Base-by-base conservation (phyloP, 2,329 filamentous ascomycete genomes). In the Epichloe sibirici region DNA sequence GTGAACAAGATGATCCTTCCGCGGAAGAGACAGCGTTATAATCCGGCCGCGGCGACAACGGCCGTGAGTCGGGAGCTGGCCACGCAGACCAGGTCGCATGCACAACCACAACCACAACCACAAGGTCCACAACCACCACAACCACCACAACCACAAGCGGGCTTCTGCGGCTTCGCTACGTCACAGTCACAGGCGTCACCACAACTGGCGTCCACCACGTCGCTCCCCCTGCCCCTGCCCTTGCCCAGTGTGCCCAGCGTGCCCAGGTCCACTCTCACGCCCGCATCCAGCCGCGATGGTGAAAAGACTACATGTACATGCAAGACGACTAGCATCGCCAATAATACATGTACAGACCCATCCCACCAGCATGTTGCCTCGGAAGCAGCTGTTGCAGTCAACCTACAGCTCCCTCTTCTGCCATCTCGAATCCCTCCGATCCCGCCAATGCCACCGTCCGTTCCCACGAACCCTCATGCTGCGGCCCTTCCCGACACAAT, bases 1-100 rank as follows among this genome's bases (percentile, higher is more conserved):
- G 21, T 17, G 51, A 52, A 56, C 3, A 45, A 56, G 51, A 69
- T 69, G 67, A 54, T 61, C 57, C 59, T 61, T 56, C 60, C 64
- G 46, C 66, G 66, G 53, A 69, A 69, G 58, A 61, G 62, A 58
- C 61, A 59, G 54, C 62, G 66, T 45, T 61, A 61, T 48, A 65
- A 65, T 49, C 57, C 62, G 50, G 57, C 58, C 44, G 56, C 60
- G 55, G 57, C 55, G 34, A 57, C 52, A 15, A 57, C 55, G 40
- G 58, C 56, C 42, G 4, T 56, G 48, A 57, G 58, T 47, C 56
- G 47, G 31, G 51, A 57, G 42, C 47, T 51, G 45, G 51, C 57
- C 38, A 52, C 55, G 47, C 55, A 58, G 56, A 13, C 13, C 21
- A 17, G 31, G 46, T 49, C 46, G 34, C 45, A 25, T 23, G 28